Conservation (phyloP, 1,139 yeast species). For the Suhomyces atakaporum region DNA sequence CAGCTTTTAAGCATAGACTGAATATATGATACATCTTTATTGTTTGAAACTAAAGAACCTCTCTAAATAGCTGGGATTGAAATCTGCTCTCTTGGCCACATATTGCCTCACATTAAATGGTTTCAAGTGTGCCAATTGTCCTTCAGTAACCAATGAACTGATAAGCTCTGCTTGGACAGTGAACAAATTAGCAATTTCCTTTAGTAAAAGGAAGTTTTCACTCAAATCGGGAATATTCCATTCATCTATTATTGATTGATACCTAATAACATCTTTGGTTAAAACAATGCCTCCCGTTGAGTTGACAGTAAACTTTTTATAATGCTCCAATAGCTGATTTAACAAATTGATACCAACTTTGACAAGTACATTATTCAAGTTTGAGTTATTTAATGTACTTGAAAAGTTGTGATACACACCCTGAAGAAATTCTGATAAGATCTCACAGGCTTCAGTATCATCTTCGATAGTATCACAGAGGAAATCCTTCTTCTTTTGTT, state of each 20-base stretch:
- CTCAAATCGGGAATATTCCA: conserved; percentile 69
- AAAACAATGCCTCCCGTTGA: conserved; percentile 82
- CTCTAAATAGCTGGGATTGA: conserved; percentile 56
- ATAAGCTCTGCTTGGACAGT: conserved; percentile 72
- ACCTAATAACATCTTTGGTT: conserved; percentile 82
- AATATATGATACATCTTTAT: no score
- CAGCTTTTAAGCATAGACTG: no score
- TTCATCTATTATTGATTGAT: conserved; percentile 69
- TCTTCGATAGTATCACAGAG: conserved; percentile 54
- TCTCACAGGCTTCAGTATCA: conserved; percentile 71
- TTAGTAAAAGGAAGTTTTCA: conserved; percentile 69
- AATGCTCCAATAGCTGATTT: conserved; percentile 66
- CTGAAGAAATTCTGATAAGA: conserved; percentile 55
- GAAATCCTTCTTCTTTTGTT: conserved; percentile 66
- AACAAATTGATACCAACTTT: conserved; percentile 66
- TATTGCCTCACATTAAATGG: conserved; percentile 68
- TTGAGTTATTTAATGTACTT: conserved; percentile 50
- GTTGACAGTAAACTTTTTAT: conserved; percentile 73
- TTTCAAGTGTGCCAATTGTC: conserved; percentile 70
- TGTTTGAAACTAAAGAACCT: conserved; percentile 45
- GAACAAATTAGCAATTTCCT: conserved; percentile 82
- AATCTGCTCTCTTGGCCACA: conserved; percentile 71
- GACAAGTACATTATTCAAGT: conserved; percentile 53
- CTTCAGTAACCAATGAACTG: conserved; percentile 79
- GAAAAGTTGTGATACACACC: conserved; percentile 40